Evolutionary conservation across 2,329 filamentous ascomycete genomes (phyloP).

Genomic region (Colletotrichum brevisporum): DNA sequence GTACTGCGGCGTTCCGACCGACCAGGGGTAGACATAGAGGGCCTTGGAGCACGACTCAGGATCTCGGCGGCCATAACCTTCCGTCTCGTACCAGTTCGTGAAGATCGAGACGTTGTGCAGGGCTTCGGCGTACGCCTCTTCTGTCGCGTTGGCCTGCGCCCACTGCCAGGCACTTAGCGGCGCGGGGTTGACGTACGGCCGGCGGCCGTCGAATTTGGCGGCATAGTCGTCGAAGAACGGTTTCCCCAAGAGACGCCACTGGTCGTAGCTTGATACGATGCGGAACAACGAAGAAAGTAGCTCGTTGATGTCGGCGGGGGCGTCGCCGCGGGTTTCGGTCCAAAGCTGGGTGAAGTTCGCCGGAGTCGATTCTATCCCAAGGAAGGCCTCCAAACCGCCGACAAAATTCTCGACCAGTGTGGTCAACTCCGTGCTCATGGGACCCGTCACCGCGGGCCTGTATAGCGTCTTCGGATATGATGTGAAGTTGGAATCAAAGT

Average conservation of each 20-base stretch:
- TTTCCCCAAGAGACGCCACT: constrained; percentile 50
- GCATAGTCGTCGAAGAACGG: constrained; percentile 54
- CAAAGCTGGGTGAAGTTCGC: constrained; percentile 45
- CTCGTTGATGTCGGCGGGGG: constrained; percentile 39
- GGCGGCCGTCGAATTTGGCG: constrained; percentile 49
- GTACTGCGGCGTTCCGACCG: constrained; percentile 20
- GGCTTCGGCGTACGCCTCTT: constrained; percentile 31
- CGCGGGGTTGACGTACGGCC: constrained; percentile 52
- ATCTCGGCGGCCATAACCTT: constrained; percentile 37
- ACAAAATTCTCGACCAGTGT: constrained; percentile 41
- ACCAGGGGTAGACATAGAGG: constrained; percentile 36
- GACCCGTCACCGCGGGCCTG: not conserved
- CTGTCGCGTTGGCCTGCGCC: constrained; percentile 40
- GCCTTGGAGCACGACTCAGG: constrained; percentile 36
- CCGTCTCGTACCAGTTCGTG: constrained; percentile 35
- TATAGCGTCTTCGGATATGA: constrained; percentile 46
- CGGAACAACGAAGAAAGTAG: constrained; percentile 51
- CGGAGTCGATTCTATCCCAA: constrained; percentile 21
- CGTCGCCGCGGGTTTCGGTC: constrained; percentile 39
- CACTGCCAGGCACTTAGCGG: constrained; percentile 52
- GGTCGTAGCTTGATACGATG: constrained; percentile 52
- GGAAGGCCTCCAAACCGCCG: constrained; percentile 45
- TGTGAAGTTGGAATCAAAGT: constrained; percentile 47
- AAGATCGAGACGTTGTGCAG: constrained; percentile 32
- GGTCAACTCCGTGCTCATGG: not conserved